Percentiles rank a stretch among this genome's conserved stretches.
phyloP scores from a whole-genome alignment of 345 rosid genomes.

The Xanthoceras sorbifolium region DNA sequence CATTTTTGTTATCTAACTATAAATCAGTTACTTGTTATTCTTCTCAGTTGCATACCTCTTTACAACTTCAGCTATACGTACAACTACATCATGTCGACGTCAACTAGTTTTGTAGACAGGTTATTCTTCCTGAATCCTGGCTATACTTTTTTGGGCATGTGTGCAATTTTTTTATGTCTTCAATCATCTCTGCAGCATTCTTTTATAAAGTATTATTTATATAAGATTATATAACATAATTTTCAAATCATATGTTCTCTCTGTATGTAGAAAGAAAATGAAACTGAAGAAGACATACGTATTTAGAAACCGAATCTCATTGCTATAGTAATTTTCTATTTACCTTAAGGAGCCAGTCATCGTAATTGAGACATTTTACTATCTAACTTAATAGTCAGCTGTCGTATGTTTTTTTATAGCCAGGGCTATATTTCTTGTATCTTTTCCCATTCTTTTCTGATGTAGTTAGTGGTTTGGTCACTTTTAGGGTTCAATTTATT shows the following conservation, averaged over 20 bases:
- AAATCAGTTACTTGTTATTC: slow-evolving; percentile 39
- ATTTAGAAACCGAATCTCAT: background rate
- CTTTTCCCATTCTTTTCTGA: background rate
- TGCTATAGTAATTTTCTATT: background rate
- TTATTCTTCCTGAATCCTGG: slow-evolving; percentile 32
- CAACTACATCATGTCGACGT: slow-evolving; percentile 85
- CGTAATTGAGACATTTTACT: background rate
- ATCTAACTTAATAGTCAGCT: background rate
- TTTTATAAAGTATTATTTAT: background rate
- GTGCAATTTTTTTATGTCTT: background rate
- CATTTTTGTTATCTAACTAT: slow-evolving; percentile 34
- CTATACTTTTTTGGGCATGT: background rate
- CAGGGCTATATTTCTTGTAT: background rate
- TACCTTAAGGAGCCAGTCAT: background rate
- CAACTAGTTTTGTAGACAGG: slow-evolving; percentile 97
- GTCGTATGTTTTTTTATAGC: background rate
- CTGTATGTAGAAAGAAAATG: background rate
- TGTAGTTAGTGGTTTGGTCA: background rate
- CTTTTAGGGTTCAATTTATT: background rate
- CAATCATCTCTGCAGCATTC: background rate
- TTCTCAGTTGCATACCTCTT: slow-evolving; percentile 95
- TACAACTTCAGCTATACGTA: slow-evolving; percentile 91
- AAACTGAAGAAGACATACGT: background rate
- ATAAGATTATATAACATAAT: no score
- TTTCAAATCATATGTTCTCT: background rate